Percentiles rank a stretch among this genome's conserved stretches.
Conservation (phyloP, 139 green algal species). For the Chlorella vulgaris region DNA sequence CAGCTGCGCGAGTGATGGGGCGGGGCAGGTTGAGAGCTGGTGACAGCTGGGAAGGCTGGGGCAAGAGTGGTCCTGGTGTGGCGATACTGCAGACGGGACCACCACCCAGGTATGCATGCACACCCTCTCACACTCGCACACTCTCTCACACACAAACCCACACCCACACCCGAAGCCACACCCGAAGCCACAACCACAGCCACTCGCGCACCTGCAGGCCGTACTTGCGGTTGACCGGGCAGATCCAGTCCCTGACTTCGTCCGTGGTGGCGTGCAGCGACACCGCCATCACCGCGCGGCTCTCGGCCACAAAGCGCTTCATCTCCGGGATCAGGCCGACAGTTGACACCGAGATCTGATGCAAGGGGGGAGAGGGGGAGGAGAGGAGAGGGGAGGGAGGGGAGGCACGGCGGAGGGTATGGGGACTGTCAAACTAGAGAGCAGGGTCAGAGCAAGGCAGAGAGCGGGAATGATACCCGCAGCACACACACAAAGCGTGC, state of each 20-base stretch:
- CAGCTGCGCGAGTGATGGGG: too few relatives aligned
- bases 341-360: constrained; percentile 83
- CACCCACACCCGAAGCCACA: neutral
- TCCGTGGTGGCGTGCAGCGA: constrained; percentile 93
- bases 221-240: constrained; percentile 88
- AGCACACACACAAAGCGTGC: neutral
- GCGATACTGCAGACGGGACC: too few relatives aligned
- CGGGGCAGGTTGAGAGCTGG: too few relatives aligned
- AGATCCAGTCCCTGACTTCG: constrained; percentile 81
- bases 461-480: too few relatives aligned
- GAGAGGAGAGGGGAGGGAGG: neutral
- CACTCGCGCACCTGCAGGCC: constrained; percentile 8
- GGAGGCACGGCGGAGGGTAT: neutral
- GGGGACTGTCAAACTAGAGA: neutral
- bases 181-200: neutral
- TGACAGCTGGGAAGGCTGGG: too few relatives aligned
- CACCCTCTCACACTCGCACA: neutral
- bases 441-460: too few relatives aligned
- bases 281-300: constrained; percentile 77
- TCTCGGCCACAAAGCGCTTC: constrained; percentile 52
- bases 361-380: too few relatives aligned
- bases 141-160: neutral
- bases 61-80: too few relatives aligned
- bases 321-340: constrained; percentile 89
- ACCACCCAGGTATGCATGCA: too few relatives aligned